Evolutionary conservation across 306 rosid species (phyloP), one percentile per base, ranked within the genome.

Genomic region (Cicer arietinum): DNA sequence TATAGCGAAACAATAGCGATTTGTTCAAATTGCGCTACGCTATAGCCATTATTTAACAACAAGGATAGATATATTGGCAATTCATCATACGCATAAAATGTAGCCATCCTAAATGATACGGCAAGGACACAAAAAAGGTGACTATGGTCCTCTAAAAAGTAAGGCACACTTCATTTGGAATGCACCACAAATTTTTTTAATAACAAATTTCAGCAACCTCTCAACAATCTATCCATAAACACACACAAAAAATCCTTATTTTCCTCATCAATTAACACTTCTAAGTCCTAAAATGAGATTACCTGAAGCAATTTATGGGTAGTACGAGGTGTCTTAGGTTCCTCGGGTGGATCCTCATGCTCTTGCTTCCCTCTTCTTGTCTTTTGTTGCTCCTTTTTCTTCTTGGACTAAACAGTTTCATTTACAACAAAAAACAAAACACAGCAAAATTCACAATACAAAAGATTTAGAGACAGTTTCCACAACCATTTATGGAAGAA

Each of bases 301-400:
- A 90, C 98, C 93, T 90, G 91, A 83, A 92, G 97, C 83, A 94
- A 82, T 78, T 89, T 91, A 82, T 94, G 99, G 0, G 97, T 94
- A 4, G 87, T 73, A 61, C 98, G 88, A 30, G 79, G 79, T 30
- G 90, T 77, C 79, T 84, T 90, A 74, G 89, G 79, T 8, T 81
- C 92, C 74, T 77, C 85, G 3, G 67, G 74, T 46, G 79, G 65
- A 59, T 78, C 81, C 43, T 78, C 81, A 40, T 86, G 77, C 77
- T 81, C 79, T 45, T 86, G 82, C 78, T 86, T 84, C 69, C 80
- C 84, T 80, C 79, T 77, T 69, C 84, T 82, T 11, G 37, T 44
- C 67, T 81, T 88, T 22, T 54, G 79, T 17, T 7, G 79, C 65
- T 82, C 93, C 76, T 78, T 89, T 81, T 82, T 86, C 87, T 87